Percentiles rank a stretch among this genome's conserved stretches.
phyloP scores from a whole-genome alignment of 2,329 filamentous ascomycete species.

The Aspergillus sp. region DNA sequence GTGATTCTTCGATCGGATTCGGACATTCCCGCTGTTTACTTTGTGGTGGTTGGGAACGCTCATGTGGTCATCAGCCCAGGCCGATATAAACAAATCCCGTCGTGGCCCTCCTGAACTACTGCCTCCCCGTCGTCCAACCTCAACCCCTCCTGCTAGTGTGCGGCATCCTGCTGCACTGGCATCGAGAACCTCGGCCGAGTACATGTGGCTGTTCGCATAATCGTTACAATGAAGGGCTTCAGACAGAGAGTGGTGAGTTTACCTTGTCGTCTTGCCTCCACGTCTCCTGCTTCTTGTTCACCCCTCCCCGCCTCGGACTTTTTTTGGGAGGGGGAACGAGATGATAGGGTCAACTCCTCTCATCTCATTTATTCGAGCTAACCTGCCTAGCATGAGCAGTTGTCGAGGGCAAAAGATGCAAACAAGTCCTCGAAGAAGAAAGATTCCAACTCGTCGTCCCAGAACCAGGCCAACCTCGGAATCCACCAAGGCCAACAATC shows the following conservation, averaged over 20 bases:
- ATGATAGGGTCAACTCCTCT: no score
- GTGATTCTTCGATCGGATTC: background rate
- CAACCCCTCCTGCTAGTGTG: constrained; percentile 29
- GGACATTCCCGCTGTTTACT: background rate
- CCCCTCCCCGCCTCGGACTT: constrained; percentile 22
- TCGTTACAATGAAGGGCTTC: constrained; percentile 86
- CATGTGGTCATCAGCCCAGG: constrained; percentile 22
- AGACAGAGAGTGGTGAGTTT: constrained; percentile 89
- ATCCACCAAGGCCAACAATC: constrained; percentile 50
- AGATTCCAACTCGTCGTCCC: constrained; percentile 68
- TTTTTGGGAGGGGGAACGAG: no score
- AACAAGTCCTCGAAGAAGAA: constrained; percentile 74
- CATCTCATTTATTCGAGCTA: constrained; percentile 7
- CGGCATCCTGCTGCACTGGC: constrained; percentile 31
- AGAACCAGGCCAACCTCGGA: constrained; percentile 55
- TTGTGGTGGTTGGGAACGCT: constrained; percentile 19
- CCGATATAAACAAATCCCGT: constrained; percentile 25
- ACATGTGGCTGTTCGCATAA: constrained; percentile 30
- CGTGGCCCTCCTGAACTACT: constrained; percentile 18
- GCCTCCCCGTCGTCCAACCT: constrained; percentile 14
- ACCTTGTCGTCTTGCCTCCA: constrained; percentile 7
- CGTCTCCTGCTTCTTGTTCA: constrained; percentile 18
- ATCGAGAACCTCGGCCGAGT: constrained; percentile 25
- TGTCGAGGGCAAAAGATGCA: constrained; percentile 82
- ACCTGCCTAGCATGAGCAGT: constrained; percentile 66